Percentiles rank a stretch among this genome's conserved stretches.
Conservation (phyloP, 805 yeast genomes). For the Starmerella geochares region DNA sequence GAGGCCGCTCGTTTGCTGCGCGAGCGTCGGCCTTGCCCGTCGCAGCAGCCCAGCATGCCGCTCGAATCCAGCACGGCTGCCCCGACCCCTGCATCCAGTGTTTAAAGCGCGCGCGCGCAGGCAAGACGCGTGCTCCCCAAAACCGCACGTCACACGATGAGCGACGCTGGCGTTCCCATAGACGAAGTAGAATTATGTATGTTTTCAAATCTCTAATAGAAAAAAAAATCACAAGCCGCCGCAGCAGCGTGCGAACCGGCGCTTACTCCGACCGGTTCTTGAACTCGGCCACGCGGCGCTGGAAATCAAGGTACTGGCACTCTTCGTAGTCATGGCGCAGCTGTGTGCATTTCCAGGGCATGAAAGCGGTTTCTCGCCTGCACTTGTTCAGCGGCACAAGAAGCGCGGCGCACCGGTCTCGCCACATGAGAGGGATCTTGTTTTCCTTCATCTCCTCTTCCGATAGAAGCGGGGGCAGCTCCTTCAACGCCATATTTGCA, state of each 20-base stretch:
- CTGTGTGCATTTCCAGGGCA: conserved; percentile 65
- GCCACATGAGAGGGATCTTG: conserved; percentile 65
- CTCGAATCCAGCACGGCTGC: background rate
- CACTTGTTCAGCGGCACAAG: conserved; percentile 54
- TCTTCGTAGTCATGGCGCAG: conserved; percentile 78
- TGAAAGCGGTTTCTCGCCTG: conserved; percentile 44
- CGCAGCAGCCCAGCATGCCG: background rate
- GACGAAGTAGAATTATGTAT: background rate
- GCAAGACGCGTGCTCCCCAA: too few species aligned
- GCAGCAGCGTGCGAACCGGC: background rate
- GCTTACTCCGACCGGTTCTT: conserved; percentile 32
- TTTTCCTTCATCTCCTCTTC: conserved; percentile 75
- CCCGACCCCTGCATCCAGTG: background rate
- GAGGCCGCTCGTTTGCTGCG: conserved; percentile 37
- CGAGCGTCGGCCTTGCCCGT: conserved; percentile 21
- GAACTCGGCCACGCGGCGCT: conserved; percentile 67
- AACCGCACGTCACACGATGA: too few species aligned
- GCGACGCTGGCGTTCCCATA: background rate
- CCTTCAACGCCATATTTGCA: conserved; percentile 28
- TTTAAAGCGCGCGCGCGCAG: background rate
- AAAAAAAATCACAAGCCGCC: background rate
- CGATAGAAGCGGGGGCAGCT: conserved; percentile 36
- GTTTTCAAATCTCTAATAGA: background rate
- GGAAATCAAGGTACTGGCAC: conserved; percentile 72
- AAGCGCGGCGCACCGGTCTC: conserved; percentile 72